Evolutionary conservation across 2,329 filamentous ascomycete genomes (phyloP).

Genomic region (Cladosporium austrohemisphaericum): DNA sequence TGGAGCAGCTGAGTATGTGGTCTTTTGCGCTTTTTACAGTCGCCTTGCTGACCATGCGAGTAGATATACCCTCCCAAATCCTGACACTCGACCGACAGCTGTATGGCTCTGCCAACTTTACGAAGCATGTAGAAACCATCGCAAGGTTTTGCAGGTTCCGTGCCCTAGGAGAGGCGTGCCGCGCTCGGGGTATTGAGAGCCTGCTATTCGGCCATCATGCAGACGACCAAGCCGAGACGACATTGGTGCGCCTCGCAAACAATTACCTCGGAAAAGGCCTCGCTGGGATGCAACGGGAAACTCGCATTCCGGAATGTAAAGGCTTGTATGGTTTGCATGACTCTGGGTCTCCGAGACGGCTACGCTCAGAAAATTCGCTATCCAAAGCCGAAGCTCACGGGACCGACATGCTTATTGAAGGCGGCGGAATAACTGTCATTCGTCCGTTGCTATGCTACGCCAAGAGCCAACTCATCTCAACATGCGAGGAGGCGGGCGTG

Average conservation of each 20-base stretch:
- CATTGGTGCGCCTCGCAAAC: constrained; percentile 70
- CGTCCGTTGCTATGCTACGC: constrained; percentile 67
- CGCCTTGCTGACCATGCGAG: too few species aligned
- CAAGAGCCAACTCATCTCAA: constrained; percentile 70
- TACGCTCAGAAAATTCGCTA: constrained; percentile 6
- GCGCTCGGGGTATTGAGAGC: constrained; percentile 48
- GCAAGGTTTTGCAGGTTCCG: constrained; percentile 74
- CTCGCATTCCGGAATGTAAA: constrained; percentile 73
- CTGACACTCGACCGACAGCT: constrained; percentile 38
- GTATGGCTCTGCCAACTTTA: constrained; percentile 37
- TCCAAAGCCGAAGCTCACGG: neutral
- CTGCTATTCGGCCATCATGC: constrained; percentile 81
- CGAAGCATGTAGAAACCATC: constrained; percentile 69
- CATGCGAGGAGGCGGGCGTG: constrained; percentile 65
- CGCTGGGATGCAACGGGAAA: constrained; percentile 22
- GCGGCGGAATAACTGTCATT: constrained; percentile 63
- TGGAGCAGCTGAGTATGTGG: constrained; percentile 22
- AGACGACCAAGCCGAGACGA: constrained; percentile 88
- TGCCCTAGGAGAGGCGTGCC: constrained; percentile 61
- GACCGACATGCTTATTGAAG: constrained; percentile 44
- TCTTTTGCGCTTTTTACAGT: constrained; percentile 1
- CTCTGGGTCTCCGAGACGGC: constrained; percentile 35
- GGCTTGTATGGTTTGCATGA: constrained; percentile 66
- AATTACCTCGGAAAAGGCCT: constrained; percentile 69
- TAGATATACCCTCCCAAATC: constrained; percentile 21